Conservation (phyloP, 169 alveolate species). For the Plasmodium coatneyi region DNA sequence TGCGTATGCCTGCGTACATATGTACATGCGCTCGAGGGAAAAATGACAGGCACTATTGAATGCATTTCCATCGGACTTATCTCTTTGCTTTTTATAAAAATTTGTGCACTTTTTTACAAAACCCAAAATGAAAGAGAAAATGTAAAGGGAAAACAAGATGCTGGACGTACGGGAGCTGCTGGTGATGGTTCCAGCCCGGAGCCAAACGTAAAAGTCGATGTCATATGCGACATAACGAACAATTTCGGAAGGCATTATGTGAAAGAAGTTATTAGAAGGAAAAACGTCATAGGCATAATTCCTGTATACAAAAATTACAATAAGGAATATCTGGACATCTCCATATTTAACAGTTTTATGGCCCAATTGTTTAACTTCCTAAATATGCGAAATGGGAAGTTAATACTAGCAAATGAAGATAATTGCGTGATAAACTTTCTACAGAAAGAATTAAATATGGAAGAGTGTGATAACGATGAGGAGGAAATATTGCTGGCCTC, state of each 20-base stretch:
- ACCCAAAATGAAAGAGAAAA: conserved; percentile 13
- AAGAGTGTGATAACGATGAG: neutral
- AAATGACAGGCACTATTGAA: conserved; percentile 43
- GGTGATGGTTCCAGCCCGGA: neutral
- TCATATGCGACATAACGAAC: conserved; percentile 71
- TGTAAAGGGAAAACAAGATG: neutral
- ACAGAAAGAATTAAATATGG: conserved; percentile 3
- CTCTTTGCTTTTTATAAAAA: conserved; percentile 52
- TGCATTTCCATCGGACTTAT: conserved; percentile 31
- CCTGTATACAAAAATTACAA: conserved; percentile 66
- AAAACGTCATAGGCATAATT: conserved; percentile 58
- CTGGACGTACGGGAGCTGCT: neutral
- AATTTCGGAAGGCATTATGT: conserved; percentile 68
- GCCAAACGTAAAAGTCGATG: conserved; percentile 19
- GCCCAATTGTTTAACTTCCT: conserved; percentile 48
- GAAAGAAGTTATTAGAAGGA: conserved; percentile 26
- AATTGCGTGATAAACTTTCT: conserved; percentile 25
- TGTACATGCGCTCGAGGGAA: neutral
- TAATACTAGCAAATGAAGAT: conserved; percentile 72
- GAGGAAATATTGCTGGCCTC: conserved; percentile 43
- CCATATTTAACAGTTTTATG: conserved; percentile 45
- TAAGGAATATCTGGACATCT: conserved; percentile 52
- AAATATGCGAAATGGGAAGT: conserved; percentile 67
- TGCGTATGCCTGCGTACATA: conserved; percentile 1
- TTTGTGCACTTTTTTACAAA: conserved; percentile 23